Percentiles rank a stretch among this genome's conserved stretches.
These are phyloP conservation scores for Beta corolliflora DNA, from an alignment of 179 eudicot species.

Conservation along the genomic window DNA sequence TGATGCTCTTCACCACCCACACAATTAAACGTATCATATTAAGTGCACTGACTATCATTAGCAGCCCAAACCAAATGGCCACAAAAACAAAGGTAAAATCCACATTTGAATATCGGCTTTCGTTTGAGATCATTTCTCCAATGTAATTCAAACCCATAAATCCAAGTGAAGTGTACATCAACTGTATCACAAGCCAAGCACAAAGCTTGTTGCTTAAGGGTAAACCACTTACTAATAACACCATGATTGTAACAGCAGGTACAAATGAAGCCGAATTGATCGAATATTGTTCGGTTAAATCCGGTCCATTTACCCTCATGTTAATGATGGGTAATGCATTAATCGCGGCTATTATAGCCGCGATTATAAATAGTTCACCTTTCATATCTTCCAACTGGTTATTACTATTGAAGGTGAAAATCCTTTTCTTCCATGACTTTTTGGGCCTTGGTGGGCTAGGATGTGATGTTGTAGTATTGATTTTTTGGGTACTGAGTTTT, in stretches of 20 bases:
- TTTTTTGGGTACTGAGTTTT: not conserved
- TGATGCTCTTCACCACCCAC: conserved; percentile 11
- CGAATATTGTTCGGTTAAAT: conserved; percentile 5
- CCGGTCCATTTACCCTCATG: conserved; percentile 24
- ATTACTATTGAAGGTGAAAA: conserved; percentile 30
- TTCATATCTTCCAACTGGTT: conserved; percentile 27
- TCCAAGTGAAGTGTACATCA: conserved; percentile 36
- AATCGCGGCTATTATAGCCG: conserved; percentile 26
- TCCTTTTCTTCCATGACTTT: conserved; percentile 24
- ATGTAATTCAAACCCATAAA: conserved; percentile 23
- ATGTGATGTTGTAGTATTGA: not conserved
- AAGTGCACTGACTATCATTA: conserved; percentile 18
- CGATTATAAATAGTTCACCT: conserved; percentile 28
- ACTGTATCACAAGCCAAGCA: conserved; percentile 35
- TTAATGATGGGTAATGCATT: conserved; percentile 28
- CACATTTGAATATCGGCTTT: conserved; percentile 20
- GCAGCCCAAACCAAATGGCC: conserved; percentile 23
- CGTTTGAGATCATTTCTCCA: conserved; percentile 23
- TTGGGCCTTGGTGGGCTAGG: conserved; percentile 13
- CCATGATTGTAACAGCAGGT: conserved; percentile 22
- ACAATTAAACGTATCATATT: conserved; percentile 29
- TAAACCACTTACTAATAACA: conserved; percentile 31
- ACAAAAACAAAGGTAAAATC: conserved; percentile 9
- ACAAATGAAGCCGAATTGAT: conserved; percentile 24
- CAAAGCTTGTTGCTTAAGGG: conserved; percentile 35